A percentile compares a stretch with the other conserved stretches of the same genome.
These are phyloP conservation scores for Dunaliella primolecta DNA, from an alignment of 139 green algal genomes.

Conservation along the genomic window DNA sequence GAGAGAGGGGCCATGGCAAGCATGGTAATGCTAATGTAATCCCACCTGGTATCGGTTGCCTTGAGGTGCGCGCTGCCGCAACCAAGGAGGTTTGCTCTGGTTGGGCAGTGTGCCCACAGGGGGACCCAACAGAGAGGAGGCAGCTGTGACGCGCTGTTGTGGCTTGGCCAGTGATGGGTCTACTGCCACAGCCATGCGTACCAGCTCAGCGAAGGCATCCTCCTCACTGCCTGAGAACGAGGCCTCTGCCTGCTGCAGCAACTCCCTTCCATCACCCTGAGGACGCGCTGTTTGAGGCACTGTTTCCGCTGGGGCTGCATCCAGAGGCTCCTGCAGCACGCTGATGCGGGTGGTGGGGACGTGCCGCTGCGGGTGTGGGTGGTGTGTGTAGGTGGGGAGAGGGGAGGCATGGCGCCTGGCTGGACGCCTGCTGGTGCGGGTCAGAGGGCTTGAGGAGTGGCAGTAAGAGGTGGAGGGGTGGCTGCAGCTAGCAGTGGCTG, in stretches of 20 bases:
- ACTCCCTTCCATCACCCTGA: too few relatives aligned
- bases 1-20: too few relatives aligned
- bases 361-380: too few relatives aligned
- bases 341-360: background rate
- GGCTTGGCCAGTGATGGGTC: slow-evolving; percentile 69
- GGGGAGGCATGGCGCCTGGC: too few relatives aligned
- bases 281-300: too few relatives aligned
- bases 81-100: slow-evolving; percentile 87
- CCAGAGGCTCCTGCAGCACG: background rate
- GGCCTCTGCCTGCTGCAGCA: background rate
- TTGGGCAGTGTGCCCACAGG: slow-evolving; percentile 37
- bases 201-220: slow-evolving; percentile 82
- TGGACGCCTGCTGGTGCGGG: too few relatives aligned
- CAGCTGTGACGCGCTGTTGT: slow-evolving; percentile 46
- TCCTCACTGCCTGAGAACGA: background rate
- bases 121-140: slow-evolving; percentile 42
- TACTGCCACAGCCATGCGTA: slow-evolving; percentile 68
- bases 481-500: too few relatives aligned
- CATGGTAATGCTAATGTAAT: too few relatives aligned
- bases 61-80: slow-evolving; percentile 88
- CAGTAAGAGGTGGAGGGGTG: too few relatives aligned
- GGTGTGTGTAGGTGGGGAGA: too few relatives aligned
- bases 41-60: slow-evolving; percentile 72
- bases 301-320: background rate
- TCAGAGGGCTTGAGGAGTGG: too few relatives aligned